phyloP scores from a whole-genome alignment of 345 rosid genomes.

The Gossypium bickii region DNA sequence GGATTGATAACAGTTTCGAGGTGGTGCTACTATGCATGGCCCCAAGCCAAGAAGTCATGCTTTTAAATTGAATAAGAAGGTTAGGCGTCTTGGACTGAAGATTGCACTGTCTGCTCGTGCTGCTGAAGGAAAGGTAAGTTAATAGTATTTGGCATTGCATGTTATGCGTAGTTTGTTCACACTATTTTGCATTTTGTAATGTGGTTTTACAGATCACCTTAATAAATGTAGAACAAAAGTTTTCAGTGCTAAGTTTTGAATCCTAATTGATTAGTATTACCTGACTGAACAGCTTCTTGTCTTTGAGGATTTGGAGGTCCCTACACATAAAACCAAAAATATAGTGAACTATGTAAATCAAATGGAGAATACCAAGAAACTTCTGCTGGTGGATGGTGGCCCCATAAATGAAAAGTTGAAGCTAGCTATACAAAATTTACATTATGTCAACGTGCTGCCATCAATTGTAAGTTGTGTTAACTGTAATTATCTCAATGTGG shows the following conservation, averaged over 20 bases:
- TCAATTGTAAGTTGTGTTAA: conserved; percentile 65
- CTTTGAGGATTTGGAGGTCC: conserved; percentile 76
- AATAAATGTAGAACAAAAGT: not conserved
- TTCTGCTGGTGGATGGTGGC: conserved; percentile 76
- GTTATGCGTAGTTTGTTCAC: not conserved
- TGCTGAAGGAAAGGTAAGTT: conserved; percentile 86
- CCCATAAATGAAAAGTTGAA: conserved; percentile 76
- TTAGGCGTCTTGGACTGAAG: conserved; percentile 86
- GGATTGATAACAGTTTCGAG: conserved; percentile 66
- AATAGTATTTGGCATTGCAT: conserved; percentile 10
- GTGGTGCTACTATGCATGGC: conserved; percentile 88
- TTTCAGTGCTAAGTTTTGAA: not conserved
- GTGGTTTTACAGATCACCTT: not conserved
- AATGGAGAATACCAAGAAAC: conserved; percentile 80
- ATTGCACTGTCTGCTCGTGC: conserved; percentile 91
- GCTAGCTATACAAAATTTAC: conserved; percentile 83
- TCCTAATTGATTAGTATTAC: conserved; percentile 15
- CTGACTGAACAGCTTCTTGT: conserved; percentile 60
- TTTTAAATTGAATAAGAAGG: conserved; percentile 80
- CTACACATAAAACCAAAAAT: conserved; percentile 83
- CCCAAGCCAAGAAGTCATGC: conserved; percentile 98
- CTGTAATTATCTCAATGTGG: not conserved
- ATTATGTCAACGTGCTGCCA: conserved; percentile 76
- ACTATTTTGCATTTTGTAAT: not conserved
- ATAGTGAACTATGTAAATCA: conserved; percentile 58